These are phyloP conservation scores for Tricholoma hemisulphureum DNA, from an alignment of 768 basidiomycete species.

Conservation along the genomic window DNA sequence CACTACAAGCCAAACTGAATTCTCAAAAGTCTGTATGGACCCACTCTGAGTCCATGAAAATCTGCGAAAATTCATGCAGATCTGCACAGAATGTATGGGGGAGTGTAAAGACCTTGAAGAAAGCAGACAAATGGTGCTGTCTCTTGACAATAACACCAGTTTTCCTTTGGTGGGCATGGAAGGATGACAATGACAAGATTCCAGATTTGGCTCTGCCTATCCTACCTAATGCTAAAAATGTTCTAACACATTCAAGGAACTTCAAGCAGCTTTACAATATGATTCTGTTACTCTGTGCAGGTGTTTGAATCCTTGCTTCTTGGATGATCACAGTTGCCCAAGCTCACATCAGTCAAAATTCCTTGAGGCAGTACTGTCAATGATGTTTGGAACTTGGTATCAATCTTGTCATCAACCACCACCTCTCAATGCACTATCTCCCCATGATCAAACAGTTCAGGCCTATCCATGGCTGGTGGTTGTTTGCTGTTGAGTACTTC, in stretches of 20 bases:
- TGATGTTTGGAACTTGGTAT: conserved; percentile 5
- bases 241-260: conserved; percentile 14
- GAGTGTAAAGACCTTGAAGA: too few species aligned
- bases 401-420: conserved; percentile 24
- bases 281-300: conserved; percentile 16
- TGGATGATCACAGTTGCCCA: conserved; percentile 21
- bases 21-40: too few species aligned
- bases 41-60: too few species aligned
- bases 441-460: conserved; percentile 24
- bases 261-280: conserved; percentile 10
- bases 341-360: conserved; percentile 21
- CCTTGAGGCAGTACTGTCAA: conserved; percentile 21
- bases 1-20: too few species aligned
- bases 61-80: too few species aligned
- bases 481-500: conserved; percentile 34
- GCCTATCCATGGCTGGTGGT: conserved; percentile 35
- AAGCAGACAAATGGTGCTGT: conserved; percentile 32
- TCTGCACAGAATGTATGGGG: too few species aligned
- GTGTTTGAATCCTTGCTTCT: conserved; percentile 17
- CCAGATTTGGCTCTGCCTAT: conserved; percentile 12
- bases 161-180: conserved; percentile 28
- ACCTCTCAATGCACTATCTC: conserved; percentile 25
- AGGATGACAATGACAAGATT: conserved; percentile 19
- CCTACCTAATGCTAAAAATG: conserved; percentile 14
- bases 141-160: conserved; percentile 24